Conservation (phyloP, 73 alveolate genomes). For the Paramecium caudatum region DNA sequence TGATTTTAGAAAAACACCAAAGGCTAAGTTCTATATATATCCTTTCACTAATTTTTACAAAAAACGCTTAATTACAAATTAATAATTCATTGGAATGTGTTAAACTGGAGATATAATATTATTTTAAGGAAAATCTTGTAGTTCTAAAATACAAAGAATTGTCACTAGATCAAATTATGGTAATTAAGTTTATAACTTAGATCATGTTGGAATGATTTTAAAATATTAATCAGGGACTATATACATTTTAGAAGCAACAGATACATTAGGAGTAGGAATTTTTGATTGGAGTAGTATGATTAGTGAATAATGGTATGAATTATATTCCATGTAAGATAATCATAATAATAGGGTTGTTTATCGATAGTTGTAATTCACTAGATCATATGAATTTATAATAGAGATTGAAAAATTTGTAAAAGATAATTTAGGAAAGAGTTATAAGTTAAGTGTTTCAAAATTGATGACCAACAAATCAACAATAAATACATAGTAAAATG, state of each 20-base stretch:
- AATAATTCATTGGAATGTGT: constrained; percentile 13
- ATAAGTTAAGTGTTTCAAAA: constrained; percentile 33
- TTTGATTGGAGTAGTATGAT: constrained; percentile 43
- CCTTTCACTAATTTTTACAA: constrained; percentile 32
- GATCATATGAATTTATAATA: background rate
- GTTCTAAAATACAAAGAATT: constrained; percentile 34
- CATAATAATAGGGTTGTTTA: constrained; percentile 5
- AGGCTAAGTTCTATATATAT: background rate
- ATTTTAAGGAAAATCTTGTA: constrained; percentile 28
- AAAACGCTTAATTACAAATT: constrained; percentile 38
- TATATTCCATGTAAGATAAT: background rate
- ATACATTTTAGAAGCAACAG: constrained; percentile 51
- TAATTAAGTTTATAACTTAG: background rate
- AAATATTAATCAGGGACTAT: constrained; percentile 25
- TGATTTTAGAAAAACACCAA: background rate
- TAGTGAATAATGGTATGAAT: constrained; percentile 13
- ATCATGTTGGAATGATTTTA: constrained; percentile 61
- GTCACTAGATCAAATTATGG: constrained; percentile 58
- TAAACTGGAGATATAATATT: constrained; percentile 54
- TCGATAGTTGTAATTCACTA: background rate
- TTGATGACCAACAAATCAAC: background rate
- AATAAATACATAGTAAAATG: background rate
- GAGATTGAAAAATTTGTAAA: constrained; percentile 43
- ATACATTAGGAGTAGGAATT: constrained; percentile 33
- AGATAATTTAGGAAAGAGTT: constrained; percentile 34